Evolutionary conservation across 163 green algal genomes (phyloP).

Genomic region (Volvox carteri): DNA sequence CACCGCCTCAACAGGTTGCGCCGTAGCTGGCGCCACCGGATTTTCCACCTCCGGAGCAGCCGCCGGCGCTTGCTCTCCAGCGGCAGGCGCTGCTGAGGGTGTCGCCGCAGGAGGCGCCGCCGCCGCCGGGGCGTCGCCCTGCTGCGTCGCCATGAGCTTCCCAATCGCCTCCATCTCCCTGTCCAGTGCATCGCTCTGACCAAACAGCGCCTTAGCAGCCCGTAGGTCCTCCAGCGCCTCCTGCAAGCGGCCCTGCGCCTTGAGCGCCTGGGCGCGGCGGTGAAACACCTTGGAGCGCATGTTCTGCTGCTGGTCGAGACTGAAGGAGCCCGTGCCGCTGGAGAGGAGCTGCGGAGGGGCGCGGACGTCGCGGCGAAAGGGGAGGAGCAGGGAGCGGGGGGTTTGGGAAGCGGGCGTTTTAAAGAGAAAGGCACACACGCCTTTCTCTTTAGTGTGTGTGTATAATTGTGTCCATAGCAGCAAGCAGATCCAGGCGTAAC

Average conservation of each 20-base stretch:
- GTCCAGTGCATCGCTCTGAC: conserved; percentile 21
- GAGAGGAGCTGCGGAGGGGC: conserved; percentile 14
- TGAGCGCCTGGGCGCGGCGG: conserved; percentile 49
- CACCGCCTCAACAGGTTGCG: not conserved
- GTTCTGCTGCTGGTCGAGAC: not conserved
- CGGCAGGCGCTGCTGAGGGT: not conserved
- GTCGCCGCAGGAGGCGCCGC: not conserved
- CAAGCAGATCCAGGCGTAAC: too few species aligned
- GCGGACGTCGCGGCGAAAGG: not conserved
- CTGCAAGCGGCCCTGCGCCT: conserved; percentile 47
- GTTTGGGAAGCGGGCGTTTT: too few species aligned
- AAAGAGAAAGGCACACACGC: too few species aligned
- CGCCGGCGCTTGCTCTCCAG: not conserved
- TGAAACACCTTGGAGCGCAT: conserved; percentile 58
- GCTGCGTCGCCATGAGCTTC: conserved; percentile 1
- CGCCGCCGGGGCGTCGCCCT: not conserved
- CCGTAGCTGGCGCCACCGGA: not conserved
- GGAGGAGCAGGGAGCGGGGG: not conserved
- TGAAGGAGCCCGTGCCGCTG: not conserved
- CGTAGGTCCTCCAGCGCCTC: conserved; percentile 53
- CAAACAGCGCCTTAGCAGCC: not conserved
- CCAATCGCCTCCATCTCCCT: conserved; percentile 50
- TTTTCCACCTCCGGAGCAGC: not conserved
- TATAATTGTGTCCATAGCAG: too few species aligned
- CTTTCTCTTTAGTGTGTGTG: too few species aligned